phyloP scores from a whole-genome alignment of 345 rosid species.

The Eucalyptus regnans region DNA sequence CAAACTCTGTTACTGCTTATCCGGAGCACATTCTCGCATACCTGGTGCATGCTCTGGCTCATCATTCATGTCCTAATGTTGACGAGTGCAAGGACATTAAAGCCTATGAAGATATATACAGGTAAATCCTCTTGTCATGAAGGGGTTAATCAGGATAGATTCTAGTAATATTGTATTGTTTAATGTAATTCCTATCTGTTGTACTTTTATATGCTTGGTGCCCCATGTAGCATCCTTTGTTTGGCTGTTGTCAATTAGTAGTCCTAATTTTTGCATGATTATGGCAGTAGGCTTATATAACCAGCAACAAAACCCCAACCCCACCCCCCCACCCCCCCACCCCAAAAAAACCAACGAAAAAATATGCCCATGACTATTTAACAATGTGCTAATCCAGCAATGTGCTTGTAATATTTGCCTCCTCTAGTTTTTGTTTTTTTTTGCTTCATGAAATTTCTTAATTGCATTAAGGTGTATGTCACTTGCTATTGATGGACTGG shows the following conservation, averaged over 20 bases:
- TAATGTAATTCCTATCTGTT: background rate
- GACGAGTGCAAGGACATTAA: conserved; percentile 83
- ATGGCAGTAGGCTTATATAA: background rate
- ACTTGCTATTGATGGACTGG: background rate
- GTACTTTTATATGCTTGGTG: background rate
- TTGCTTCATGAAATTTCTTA: background rate
- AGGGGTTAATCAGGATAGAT: background rate
- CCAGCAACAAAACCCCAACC: background rate
- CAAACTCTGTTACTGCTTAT: conserved; percentile 29
- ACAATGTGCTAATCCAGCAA: background rate
- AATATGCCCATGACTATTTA: background rate
- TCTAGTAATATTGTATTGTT: background rate
- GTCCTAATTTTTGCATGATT: background rate
- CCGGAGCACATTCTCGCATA: conserved; percentile 68
- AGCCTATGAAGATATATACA: conserved; percentile 62
- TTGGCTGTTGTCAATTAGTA: background rate
- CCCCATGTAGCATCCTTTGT: background rate
- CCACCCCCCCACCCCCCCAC: accelerated
- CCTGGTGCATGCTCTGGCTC: conserved; percentile 78
- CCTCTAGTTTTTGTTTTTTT: background rate
- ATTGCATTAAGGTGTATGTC: background rate
- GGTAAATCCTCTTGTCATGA: conserved; percentile 16
- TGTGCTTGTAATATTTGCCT: background rate
- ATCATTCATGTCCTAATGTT: conserved; percentile 66
- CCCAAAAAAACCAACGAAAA: background rate